Evolutionary conservation across 352 stramenopile species (phyloP).

Genomic region (Globisporangium apiculatum): DNA sequence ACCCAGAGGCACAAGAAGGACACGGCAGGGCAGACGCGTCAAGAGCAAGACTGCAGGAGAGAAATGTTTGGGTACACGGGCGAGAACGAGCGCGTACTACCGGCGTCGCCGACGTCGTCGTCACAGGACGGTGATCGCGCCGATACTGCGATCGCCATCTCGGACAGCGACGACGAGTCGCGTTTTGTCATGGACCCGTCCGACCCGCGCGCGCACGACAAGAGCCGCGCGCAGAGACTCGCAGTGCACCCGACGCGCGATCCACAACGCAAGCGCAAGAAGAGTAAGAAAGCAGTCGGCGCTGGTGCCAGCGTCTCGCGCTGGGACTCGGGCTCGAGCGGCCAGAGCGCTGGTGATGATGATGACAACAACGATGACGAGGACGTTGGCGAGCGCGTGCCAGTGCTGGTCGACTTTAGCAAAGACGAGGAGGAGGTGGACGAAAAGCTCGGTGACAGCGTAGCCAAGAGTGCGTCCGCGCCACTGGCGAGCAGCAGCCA

Average conservation of each 20-base stretch:
- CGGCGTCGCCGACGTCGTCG: conserved; percentile 20
- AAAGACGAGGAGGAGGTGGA: conserved; percentile 11
- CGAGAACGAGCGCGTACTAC: conserved; percentile 20
- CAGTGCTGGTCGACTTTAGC: conserved; percentile 12
- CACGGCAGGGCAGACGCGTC: background rate
- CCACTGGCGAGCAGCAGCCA: conserved; percentile 1
- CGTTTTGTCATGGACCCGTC: conserved; percentile 72
- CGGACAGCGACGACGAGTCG: conserved; percentile 34
- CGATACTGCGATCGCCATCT: background rate
- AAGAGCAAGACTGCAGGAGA: background rate
- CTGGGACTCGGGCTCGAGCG: conserved; percentile 51
- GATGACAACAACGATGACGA: conserved; percentile 17
- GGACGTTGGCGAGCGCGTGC: conserved; percentile 43
- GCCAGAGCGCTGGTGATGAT: conserved; percentile 2
- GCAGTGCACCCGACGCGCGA: conserved; percentile 25
- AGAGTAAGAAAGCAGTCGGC: conserved; percentile 8
- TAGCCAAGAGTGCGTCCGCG: conserved; percentile 9
- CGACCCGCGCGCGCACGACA: conserved; percentile 56
- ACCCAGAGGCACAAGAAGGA: too few species aligned
- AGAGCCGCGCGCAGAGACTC: conserved; percentile 13
- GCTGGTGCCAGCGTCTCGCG: conserved; percentile 20
- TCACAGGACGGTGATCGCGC: conserved; percentile 14
- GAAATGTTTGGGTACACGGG: conserved; percentile 28
- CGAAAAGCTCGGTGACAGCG: conserved; percentile 16
- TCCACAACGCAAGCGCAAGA: conserved; percentile 11